These are phyloP conservation scores for Hymenoscyphus fructigenus DNA, from an alignment of 2,329 filamentous ascomycete genomes.

Conservation along the genomic window DNA sequence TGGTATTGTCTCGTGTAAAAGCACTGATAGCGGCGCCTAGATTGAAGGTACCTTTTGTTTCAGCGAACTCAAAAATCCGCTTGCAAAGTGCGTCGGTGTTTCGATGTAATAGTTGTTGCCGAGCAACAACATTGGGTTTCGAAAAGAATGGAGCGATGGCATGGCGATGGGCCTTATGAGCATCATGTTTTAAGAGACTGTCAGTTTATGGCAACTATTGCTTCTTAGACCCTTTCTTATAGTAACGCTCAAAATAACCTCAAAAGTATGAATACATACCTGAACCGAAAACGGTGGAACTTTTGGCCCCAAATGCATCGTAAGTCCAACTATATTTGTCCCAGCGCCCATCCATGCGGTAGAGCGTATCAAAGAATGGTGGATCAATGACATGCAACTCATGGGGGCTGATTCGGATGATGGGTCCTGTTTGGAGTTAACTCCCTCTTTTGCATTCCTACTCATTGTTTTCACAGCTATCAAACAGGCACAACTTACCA, in stretches of 20 bases:
- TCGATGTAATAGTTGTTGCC: neutral
- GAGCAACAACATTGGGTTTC: neutral
- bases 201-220: neutral
- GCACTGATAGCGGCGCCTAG: slow-evolving; percentile 13
- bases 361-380: neutral
- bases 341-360: neutral
- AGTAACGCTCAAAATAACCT: no score
- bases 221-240: no score
- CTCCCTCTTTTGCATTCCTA: neutral
- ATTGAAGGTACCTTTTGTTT: neutral
- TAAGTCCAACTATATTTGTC: slow-evolving; percentile 1
- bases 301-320: neutral
- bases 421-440: neutral
- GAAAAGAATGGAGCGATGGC: slow-evolving; percentile 1
- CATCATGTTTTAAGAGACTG: neutral
- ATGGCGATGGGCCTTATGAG: neutral
- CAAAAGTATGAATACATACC: neutral
- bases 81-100: neutral
- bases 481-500: slow-evolving; percentile 27
- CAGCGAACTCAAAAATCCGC: neutral
- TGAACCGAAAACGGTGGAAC: neutral
- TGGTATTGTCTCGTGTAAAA: neutral
- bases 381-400: slow-evolving; percentile 2
- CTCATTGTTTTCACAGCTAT: neutral
- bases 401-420: slow-evolving; percentile 2